Percentiles rank a stretch among this genome's conserved stretches.
Evolutionary conservation across 352 stramenopile species (phyloP).

Genomic region (Phytophthora melonis): DNA sequence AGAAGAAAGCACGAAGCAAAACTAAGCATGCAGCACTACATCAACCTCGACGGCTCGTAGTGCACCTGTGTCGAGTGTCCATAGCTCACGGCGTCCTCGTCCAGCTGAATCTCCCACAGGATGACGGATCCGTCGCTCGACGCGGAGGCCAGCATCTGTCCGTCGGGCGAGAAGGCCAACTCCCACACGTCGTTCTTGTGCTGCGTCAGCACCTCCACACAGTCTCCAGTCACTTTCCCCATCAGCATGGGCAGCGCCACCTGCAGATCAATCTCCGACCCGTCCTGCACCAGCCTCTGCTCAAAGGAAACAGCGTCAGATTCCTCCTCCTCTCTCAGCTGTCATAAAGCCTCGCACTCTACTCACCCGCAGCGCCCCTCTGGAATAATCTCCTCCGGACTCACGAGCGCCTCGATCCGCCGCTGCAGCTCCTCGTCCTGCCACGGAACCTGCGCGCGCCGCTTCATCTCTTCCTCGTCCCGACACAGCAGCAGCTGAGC

Average conservation of each 20-base stretch:
- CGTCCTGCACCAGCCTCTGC: conserved; percentile 56
- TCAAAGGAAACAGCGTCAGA: conserved; percentile 9
- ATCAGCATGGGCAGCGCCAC: conserved; percentile 14
- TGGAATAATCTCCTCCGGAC: conserved; percentile 72
- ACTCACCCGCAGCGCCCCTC: conserved; percentile 65
- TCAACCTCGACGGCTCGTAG: not conserved
- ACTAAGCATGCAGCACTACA: not conserved
- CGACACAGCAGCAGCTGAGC: conserved; percentile 68
- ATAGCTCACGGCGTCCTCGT: conserved; percentile 7
- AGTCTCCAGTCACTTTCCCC: conserved; percentile 42
- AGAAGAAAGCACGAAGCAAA: not conserved
- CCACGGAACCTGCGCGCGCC: conserved; percentile 50
- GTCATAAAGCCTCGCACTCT: not conserved
- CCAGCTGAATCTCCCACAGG: conserved; percentile 65
- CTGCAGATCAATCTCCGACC: conserved; percentile 32
- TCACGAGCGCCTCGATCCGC: conserved; percentile 65
- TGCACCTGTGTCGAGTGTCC: conserved; percentile 23
- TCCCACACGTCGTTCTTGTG: conserved; percentile 71
- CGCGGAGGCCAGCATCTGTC: conserved; percentile 77
- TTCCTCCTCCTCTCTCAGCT: not conserved
- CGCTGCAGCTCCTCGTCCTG: conserved; percentile 54
- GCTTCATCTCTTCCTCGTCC: conserved; percentile 47
- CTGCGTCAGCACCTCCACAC: conserved; percentile 51
- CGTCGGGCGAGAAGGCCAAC: conserved; percentile 84
- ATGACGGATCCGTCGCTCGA: conserved; percentile 83